phyloP scores from a whole-genome alignment of 306 rosid genomes.

The Canavalia ensiformis region DNA sequence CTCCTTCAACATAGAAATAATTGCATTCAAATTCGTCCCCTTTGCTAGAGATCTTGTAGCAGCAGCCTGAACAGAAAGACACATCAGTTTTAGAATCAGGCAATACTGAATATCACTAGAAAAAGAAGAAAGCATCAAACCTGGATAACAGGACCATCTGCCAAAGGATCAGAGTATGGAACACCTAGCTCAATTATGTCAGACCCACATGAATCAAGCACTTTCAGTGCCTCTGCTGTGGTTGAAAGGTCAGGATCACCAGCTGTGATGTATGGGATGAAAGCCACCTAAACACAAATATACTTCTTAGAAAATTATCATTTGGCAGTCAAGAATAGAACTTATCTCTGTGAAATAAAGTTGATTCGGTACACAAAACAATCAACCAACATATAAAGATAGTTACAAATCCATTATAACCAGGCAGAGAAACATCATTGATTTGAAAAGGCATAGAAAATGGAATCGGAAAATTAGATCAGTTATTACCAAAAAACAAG shows the following conservation, averaged over 20 bases:
- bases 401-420: slow-evolving; percentile 23
- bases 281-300: slow-evolving; percentile 75
- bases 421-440: slow-evolving; percentile 13
- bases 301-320: slow-evolving; percentile 42
- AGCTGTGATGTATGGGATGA: slow-evolving; percentile 89
- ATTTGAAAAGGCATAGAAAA: slow-evolving; percentile 11
- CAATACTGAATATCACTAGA: slow-evolving; percentile 26
- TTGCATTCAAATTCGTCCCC: slow-evolving; percentile 78
- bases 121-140: slow-evolving; percentile 49
- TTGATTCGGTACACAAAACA: not conserved
- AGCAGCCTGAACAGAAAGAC: slow-evolving; percentile 78
- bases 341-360: slow-evolving; percentile 14
- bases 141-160: slow-evolving; percentile 99
- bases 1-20: slow-evolving; percentile 87
- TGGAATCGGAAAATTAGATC: slow-evolving; percentile 13
- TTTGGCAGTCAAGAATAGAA: slow-evolving; percentile 23
- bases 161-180: slow-evolving; percentile 96
- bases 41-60: slow-evolving; percentile 86
- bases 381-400: not conserved
- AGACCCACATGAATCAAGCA: slow-evolving; percentile 85
- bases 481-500: not conserved
- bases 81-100: slow-evolving; percentile 44
- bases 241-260: slow-evolving; percentile 97
- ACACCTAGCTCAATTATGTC: slow-evolving; percentile 95
- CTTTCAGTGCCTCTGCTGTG: slow-evolving; percentile 90